Evolutionary conservation across 352 stramenopile genomes (phyloP), one percentile per base, ranked within the genome.

Genomic region (Phytophthora hybrid): DNA sequence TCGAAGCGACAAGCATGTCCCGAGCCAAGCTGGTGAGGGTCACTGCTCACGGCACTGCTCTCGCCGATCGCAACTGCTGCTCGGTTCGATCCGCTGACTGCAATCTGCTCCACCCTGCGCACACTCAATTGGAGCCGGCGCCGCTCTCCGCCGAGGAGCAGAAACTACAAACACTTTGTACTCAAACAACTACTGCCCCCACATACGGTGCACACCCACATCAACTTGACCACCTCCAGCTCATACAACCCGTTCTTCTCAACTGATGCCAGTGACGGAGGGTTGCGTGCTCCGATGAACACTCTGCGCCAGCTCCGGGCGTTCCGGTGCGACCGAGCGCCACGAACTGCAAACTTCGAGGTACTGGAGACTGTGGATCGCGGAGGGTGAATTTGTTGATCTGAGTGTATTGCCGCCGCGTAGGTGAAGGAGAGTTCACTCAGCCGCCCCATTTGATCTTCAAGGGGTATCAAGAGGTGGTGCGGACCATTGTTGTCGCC

Each of bases 371-470:
- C 3, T 14, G 14, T 44, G 37, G 11, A 21, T 16, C 1, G 1
- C n/a, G 29, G 31, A 3, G 13, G 37, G 4, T 44, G 11, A 14
- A 5, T 14, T 29, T 56, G 2, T 23, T 19, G 37, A 57, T 57
- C 13, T 47, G 29, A 14, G 41, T 56, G 32, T 59, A 16, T 5
- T 73, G 16, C 3, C 10, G 37, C 10, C 5, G 10, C 10, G n/a
- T 49, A 87, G n/a, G n/a, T 83, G 51, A 80, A 84, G 47, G 49
- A 76, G 10, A n/a, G n/a, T n/a, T 82, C 11, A 73, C 78, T 6
- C 80, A 88, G 59, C 80, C 80, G 13, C 80, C 80, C 3, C 78
- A 88, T 13, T 46, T 85, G 44, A 53, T 88, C 13, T 81, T 83
- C 58, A 74, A 88, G 13, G 55, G 29, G 2, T 52, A 56, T 2